A percentile compares a stretch with the other conserved stretches of the same genome.
Evolutionary conservation across 140 eudicot genomes (phyloP).

Genomic region (Anethum foeniculum): DNA sequence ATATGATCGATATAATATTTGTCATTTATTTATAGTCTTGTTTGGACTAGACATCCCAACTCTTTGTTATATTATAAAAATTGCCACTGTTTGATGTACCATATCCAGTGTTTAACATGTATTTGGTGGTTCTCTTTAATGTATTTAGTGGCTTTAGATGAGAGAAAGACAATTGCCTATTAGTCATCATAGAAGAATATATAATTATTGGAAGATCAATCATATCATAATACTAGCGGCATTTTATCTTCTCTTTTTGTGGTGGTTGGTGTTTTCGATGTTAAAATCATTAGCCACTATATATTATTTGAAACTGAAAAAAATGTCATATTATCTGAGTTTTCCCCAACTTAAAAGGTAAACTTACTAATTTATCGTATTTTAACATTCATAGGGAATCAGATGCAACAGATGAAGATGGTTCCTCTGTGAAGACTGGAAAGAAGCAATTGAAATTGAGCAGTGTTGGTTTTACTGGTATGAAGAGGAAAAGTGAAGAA

Average conservation of each 20-base stretch:
- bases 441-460: slow-evolving; percentile 67
- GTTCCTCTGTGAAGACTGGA: slow-evolving; percentile 29
- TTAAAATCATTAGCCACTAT: background rate
- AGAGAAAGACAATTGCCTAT: background rate
- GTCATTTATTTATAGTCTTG: slow-evolving; percentile 24
- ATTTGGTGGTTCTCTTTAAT: background rate
- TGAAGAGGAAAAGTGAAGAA: slow-evolving; percentile 75
- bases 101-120: background rate
- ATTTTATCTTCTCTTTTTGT: background rate
- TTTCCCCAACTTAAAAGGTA: background rate
- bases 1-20: background rate
- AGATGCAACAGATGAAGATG: slow-evolving; percentile 57
- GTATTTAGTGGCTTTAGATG: background rate
- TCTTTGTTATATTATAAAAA: background rate
- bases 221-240: background rate
- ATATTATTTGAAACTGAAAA: background rate
- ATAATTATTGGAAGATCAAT: background rate
- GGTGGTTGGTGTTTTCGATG: background rate
- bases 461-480: slow-evolving; percentile 63
- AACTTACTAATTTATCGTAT: background rate
- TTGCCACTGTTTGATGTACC: background rate
- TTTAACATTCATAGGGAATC: slow-evolving; percentile 49
- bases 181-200: background rate
- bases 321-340: background rate
- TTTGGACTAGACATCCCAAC: background rate